Percentiles rank a stretch among this genome's conserved stretches.
phyloP scores from a whole-genome alignment of 1,139 yeast species.

The Lizanozyma gosingica region DNA sequence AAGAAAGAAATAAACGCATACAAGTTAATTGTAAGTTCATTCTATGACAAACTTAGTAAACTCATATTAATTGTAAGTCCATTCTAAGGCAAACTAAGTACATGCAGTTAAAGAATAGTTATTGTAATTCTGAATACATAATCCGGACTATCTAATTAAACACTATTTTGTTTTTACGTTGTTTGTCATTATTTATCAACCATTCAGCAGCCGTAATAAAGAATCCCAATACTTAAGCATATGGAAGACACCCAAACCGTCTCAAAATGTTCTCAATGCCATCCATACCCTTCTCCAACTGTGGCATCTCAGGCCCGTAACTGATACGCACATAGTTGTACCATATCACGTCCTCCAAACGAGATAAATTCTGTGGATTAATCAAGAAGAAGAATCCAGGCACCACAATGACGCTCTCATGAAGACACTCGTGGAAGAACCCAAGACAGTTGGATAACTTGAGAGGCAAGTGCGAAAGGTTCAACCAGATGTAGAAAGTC shows the following conservation, averaged over 20 bases:
- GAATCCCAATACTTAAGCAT: conserved; percentile 11
- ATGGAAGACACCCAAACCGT: conserved; percentile 37
- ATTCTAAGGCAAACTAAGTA: no score
- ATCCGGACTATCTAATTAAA: no score
- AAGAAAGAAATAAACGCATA: no score
- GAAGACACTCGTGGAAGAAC: conserved; percentile 60
- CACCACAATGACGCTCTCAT: conserved; percentile 55
- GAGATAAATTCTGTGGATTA: conserved; percentile 56
- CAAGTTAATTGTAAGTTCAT: no score
- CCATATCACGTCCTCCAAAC: conserved; percentile 56
- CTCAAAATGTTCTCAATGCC: conserved; percentile 51
- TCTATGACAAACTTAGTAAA: no score
- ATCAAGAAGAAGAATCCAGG: conserved; percentile 64
- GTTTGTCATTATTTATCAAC: no score
- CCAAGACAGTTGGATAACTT: conserved; percentile 56
- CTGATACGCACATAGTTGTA: conserved; percentile 54
- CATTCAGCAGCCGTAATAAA: no score
- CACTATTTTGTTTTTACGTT: no score
- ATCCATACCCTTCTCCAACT: conserved; percentile 55
- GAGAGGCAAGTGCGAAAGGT: conserved; percentile 49
- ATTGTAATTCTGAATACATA: no score
- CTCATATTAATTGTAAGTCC: no score
- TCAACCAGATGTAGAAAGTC: conserved; percentile 59
- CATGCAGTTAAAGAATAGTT: no score
- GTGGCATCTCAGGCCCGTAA: conserved; percentile 54